Percentiles rank a stretch among this genome's conserved stretches.
phyloP scores from a whole-genome alignment of 305 asterid genomes.

The Fraxinus angustifolia region DNA sequence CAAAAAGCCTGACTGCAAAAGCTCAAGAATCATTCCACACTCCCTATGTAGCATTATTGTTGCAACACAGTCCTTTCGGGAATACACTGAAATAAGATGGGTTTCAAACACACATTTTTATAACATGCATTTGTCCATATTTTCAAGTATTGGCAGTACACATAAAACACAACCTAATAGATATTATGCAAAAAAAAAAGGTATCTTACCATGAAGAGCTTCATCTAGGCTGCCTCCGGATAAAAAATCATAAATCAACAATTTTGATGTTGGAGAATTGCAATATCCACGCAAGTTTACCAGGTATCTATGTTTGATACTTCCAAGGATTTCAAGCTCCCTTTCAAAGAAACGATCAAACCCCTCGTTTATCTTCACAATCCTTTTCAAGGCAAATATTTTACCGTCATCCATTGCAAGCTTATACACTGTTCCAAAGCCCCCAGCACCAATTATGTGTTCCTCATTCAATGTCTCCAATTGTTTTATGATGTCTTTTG shows the following conservation, averaged over 20 bases:
- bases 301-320: constrained; percentile 86
- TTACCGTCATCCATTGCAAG: constrained; percentile 96
- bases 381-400: constrained; percentile 86
- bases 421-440: constrained; percentile 95
- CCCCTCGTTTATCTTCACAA: constrained; percentile 85
- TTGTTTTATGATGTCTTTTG: constrained; percentile 82
- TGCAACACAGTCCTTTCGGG: not conserved
- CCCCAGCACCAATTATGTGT: constrained; percentile 92
- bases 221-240: constrained; percentile 98
- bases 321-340: constrained; percentile 98
- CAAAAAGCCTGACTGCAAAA: not conserved
- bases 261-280: constrained; percentile 87
- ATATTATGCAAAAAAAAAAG: not conserved
- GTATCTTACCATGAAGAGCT: constrained; percentile 76
- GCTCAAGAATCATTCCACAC: not conserved
- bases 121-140: not conserved
- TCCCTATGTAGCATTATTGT: not conserved
- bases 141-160: not conserved
- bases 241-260: constrained; percentile 80
- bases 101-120: not conserved
- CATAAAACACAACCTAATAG: not conserved
- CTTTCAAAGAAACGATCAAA: constrained; percentile 92
- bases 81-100: not conserved
- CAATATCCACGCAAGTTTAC: constrained; percentile 98
- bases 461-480: constrained; percentile 80